Conservation (phyloP, 2,329 filamentous ascomycete species). For the Byssothecium circinans region DNA sequence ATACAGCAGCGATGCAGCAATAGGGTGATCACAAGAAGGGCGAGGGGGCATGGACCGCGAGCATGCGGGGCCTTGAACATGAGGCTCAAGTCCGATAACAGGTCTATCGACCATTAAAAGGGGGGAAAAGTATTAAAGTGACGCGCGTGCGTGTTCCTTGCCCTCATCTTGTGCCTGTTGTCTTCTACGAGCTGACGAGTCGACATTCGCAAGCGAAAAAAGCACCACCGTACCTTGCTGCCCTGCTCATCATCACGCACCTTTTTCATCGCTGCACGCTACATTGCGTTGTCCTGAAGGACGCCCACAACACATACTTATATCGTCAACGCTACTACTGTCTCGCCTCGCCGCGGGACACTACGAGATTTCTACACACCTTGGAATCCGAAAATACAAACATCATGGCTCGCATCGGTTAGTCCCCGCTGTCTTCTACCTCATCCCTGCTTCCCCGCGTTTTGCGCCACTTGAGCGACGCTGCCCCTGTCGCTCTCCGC, state of each 20-base stretch:
- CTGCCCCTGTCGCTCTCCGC: background rate
- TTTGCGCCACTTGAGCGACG: constrained; percentile 4
- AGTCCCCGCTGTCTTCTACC: constrained; percentile 13
- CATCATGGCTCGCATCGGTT: constrained; percentile 21
- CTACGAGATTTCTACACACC: no score
- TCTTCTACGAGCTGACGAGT: constrained; percentile 1
- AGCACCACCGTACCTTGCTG: background rate
- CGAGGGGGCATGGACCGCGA: no score
- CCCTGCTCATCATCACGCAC: constrained; percentile 14
- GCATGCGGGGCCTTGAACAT: background rate
- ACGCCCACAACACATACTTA: constrained; percentile 3
- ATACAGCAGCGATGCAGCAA: background rate
- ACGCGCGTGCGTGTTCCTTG: constrained; percentile 2
- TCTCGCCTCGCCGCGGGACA: background rate
- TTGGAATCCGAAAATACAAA: background rate
- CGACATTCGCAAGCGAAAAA: background rate
- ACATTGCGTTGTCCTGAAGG: background rate
- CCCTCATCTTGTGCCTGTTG: background rate
- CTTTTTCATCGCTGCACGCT: constrained; percentile 9
- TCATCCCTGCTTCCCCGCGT: background rate
- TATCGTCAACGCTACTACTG: background rate
- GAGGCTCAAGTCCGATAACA: constrained; percentile 4
- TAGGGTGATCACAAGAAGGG: background rate
- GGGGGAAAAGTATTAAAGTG: constrained; percentile 5
- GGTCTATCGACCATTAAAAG: background rate